Evolutionary conservation across 805 yeast species (phyloP).

Genomic region (Candida incommunis): DNA sequence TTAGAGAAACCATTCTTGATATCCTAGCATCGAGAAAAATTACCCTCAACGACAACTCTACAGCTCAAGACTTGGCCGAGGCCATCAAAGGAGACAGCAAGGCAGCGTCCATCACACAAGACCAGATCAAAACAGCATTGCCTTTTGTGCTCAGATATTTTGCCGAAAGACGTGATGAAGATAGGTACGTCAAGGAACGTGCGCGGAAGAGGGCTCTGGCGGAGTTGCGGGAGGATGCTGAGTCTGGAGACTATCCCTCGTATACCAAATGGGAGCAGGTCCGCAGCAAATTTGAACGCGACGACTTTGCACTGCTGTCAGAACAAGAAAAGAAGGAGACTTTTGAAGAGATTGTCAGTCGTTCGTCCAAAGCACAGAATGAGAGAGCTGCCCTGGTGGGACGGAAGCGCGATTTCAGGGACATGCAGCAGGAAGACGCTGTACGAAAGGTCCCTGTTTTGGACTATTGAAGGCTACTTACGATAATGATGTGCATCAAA

Average conservation of each 20-base stretch:
- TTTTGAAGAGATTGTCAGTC: background rate
- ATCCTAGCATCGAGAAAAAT: slow-evolving; percentile 26
- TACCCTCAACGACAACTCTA: slow-evolving; percentile 12
- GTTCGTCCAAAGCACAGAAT: background rate
- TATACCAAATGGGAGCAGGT: background rate
- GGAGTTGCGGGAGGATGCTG: background rate
- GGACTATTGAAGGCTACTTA: background rate
- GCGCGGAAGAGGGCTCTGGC: background rate
- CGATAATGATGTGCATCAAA: background rate
- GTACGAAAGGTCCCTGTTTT: slow-evolving; percentile 1
- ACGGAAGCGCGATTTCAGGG: slow-evolving; percentile 3
- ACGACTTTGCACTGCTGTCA: background rate
- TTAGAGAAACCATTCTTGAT: slow-evolving; percentile 45
- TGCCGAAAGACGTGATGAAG: slow-evolving; percentile 6
- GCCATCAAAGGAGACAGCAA: slow-evolving; percentile 11
- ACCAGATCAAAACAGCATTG: slow-evolving; percentile 2
- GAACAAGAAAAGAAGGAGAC: background rate
- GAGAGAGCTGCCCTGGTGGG: background rate
- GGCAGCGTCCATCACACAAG: slow-evolving; percentile 6
- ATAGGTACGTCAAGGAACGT: background rate
- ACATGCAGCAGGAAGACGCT: slow-evolving; percentile 3
- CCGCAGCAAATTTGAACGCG: background rate
- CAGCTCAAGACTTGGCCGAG: slow-evolving; percentile 11
- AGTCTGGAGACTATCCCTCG: background rate
- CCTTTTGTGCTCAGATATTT: slow-evolving; percentile 6